Conservation (phyloP, 1,284 basidiomycete species). For the Sphaerobolus stellatus region DNA sequence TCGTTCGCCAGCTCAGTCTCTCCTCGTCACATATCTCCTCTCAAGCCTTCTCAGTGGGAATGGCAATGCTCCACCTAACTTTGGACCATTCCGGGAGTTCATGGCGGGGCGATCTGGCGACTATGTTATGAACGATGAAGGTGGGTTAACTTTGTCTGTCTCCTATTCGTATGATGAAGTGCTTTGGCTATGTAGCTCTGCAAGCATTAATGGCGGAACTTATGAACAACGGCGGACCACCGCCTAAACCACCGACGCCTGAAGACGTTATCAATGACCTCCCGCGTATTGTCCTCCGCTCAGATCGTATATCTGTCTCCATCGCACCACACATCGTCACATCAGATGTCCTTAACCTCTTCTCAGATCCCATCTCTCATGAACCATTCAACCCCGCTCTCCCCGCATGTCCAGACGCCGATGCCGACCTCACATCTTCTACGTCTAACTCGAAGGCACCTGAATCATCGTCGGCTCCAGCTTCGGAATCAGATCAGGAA, state of each 20-base stretch:
- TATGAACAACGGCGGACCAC: slow-evolving; percentile 67
- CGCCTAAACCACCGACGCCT: slow-evolving; percentile 66
- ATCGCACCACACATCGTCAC: too few relatives aligned
- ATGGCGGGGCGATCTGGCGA: slow-evolving; percentile 76
- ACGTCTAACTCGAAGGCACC: too few relatives aligned
- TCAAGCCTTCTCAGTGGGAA: slow-evolving; percentile 49
- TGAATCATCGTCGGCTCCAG: background rate
- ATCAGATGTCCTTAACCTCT: too few relatives aligned
- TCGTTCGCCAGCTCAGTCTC: slow-evolving; percentile 1
- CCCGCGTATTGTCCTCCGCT: slow-evolving; percentile 58
- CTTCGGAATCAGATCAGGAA: background rate
- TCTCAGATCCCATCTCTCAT: slow-evolving; percentile 70
- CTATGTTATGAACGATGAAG: slow-evolving; percentile 82
- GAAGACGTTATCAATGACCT: slow-evolving; percentile 67
- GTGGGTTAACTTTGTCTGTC: slow-evolving; percentile 31
- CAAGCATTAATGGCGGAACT: slow-evolving; percentile 77
- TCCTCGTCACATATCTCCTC: slow-evolving; percentile 49
- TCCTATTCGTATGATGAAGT: background rate
- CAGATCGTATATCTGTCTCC: slow-evolving; percentile 65
- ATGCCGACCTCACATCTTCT: too few relatives aligned
- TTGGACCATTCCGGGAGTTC: too few relatives aligned
- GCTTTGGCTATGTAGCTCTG: slow-evolving; percentile 51
- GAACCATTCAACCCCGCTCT: slow-evolving; percentile 67
- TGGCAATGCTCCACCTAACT: slow-evolving; percentile 36
- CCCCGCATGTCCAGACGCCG: slow-evolving; percentile 63